A percentile compares a stretch with the other conserved stretches of the same genome.
These are phyloP conservation scores for Hanseniaspora guilliermondii DNA, from an alignment of 805 yeast species.

Conservation along the genomic window DNA sequence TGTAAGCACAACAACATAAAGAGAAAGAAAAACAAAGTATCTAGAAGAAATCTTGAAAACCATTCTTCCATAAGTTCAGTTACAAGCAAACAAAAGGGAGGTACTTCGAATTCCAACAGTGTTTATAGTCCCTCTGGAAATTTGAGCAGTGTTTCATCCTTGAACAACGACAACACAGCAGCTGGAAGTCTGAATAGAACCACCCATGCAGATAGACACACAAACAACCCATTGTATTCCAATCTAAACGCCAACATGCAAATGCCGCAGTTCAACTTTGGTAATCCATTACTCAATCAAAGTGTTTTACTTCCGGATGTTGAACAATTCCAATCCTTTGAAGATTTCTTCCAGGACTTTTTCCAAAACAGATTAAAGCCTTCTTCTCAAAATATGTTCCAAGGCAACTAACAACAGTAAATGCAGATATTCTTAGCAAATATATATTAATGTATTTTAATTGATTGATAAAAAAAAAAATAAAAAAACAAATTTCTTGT, in stretches of 20 bases:
- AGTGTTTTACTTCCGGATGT: conserved; percentile 32
- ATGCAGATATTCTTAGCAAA: too few species aligned
- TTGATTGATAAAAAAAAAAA: neutral
- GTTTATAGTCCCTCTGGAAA: neutral
- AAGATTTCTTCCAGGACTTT: conserved; percentile 44
- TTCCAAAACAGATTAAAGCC: conserved; percentile 28
- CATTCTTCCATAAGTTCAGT: conserved; percentile 16
- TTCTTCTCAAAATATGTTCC: conserved; percentile 24
- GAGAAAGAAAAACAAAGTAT: conserved; percentile 10
- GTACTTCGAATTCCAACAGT: neutral
- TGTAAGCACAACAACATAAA: conserved; percentile 14
- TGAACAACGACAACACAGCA: neutral
- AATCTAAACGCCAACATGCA: neutral
- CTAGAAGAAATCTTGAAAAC: conserved; percentile 13
- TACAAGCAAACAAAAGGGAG: conserved; percentile 14
- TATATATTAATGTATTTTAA: neutral
- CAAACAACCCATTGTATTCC: neutral
- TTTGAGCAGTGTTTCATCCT: neutral
- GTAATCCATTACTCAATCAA: neutral
- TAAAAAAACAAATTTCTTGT: neutral
- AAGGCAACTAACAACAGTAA: neutral
- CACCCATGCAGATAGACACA: neutral
- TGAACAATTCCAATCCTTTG: conserved; percentile 39
- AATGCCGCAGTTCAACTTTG: conserved; percentile 4
- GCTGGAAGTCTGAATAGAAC: neutral